These are phyloP conservation scores for Leishmania braziliensis DNA, from an alignment of 208 protist species.

Conservation along the genomic window DNA sequence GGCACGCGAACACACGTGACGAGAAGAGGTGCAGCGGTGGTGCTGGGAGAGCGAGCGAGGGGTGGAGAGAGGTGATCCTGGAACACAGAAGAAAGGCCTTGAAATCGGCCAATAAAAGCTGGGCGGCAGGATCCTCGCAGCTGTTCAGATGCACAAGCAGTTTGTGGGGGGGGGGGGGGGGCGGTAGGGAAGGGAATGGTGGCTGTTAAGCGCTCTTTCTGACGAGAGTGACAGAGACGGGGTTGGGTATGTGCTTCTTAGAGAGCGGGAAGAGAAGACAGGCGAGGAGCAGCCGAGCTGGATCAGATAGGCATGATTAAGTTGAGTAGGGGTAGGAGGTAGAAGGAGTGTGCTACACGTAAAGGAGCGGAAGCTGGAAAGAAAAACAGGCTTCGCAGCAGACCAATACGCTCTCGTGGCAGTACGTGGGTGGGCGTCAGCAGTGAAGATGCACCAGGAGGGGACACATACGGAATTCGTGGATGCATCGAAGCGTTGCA, in stretches of 20 bases:
- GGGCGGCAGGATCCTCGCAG: not conserved
- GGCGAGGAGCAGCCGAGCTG: not conserved
- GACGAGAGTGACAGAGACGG: not conserved
- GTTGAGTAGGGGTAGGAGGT: not conserved
- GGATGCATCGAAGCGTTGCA: not conserved
- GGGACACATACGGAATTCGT: not conserved
- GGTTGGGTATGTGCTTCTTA: not conserved
- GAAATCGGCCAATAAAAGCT: not conserved
- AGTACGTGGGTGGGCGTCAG: too few relatives aligned
- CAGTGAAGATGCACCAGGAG: not conserved
- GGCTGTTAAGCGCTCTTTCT: not conserved
- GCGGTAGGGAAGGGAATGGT: too few relatives aligned
- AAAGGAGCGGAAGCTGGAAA: not conserved
- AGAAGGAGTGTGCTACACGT: not conserved
- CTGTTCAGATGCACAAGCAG: not conserved
- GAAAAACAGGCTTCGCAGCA: not conserved
- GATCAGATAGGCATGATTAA: not conserved
- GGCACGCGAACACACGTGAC: too few relatives aligned
- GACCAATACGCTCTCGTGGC: not conserved
- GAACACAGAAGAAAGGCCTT: not conserved
- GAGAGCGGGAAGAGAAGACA: not conserved
- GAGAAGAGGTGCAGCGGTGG: not conserved
- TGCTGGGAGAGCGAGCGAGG: not conserved
- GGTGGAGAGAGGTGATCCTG: not conserved
- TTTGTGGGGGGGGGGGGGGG: not conserved